Base-by-base conservation (phyloP, 441 rosid genomes). In the Pelargonium fulgidum region DNA sequence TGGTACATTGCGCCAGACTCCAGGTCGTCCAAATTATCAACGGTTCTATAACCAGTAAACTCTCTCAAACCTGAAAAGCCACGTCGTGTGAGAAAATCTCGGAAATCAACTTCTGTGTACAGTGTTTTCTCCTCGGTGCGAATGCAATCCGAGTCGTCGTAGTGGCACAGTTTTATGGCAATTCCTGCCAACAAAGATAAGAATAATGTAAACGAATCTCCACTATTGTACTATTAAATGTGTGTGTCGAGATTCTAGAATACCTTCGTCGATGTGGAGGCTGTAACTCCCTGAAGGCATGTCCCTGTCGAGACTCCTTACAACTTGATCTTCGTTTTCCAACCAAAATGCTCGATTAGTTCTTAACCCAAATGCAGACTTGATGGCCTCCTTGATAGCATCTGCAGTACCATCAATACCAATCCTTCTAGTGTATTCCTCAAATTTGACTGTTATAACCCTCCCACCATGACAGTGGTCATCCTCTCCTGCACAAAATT, bases 11-110 rank as follows among this genome's bases (percentile, higher is more conserved):
- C 88, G 76, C 93, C 90, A 0, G 90, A 81, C 68, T 85, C 89
- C 77, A 94, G 92, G 77, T 94, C 98, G 78, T 94, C 98, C 92
- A 94, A 87, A 71, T 78, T 87, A 56, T 89, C 89, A n/a, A 89
- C 75, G 78, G 80, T 87, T 79, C 96, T 84, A 73, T 86, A 92
- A 39, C 96, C 94, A 75, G 86, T 90, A 62, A 84, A 78, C 81
- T 89, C 97, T 75, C 96, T 90, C 48, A 92, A 80, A 71, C 88
- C 81, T 50, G 83, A 82, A 87, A 93, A 94, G n/a, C 96, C 98
- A 4, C 87, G 76, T n/a, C 89, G 83, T n/a, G 61, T 74, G 12
- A 90, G 85, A 80, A 87, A 94, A 1, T 89, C 92, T 2, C 87
- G 91, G 78, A 85, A 94, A 78, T 90, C 97, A 56, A 85, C 98